Evolutionary conservation across 108 stramenopile genomes (phyloP), one percentile per base, ranked within the genome.

Genomic region (Pelagomonas calceolata): DNA sequence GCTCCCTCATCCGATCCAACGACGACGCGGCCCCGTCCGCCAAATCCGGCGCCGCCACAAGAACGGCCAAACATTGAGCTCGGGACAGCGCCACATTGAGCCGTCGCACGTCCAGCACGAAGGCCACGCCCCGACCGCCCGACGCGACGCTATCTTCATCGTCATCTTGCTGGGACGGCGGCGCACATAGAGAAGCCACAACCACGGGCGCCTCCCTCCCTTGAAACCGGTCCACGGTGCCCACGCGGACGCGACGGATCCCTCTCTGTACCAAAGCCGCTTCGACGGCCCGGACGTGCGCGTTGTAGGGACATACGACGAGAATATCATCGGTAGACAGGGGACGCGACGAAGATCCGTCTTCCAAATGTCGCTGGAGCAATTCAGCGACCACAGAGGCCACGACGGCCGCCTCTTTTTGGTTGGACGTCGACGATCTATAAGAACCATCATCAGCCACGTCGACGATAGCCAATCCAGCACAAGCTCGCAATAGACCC

Each of bases 151-250:
- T 82, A n/a, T 71, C 66, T 1, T 0, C 66, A 15, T 66, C 32
- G 32, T 66, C 5, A 1, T 66, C 66, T 31, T 70, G 5, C 4
- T 78, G 35, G 51, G 3, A 4, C 21, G 21, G 1, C 21, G 51
- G 21, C 21, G 29, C 51, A 26, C 30, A 95, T 93, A 35, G 86
- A 35, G 92, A 93, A 71, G 95, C 88, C 35, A 98, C 92, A 30
- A 98, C 89, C 67, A 97, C 90, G 46, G 92, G 89, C 16, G 87
- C 88, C 77, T 97, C 96, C 34, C 91, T 77, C 0, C 96, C 96
- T 74, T 98, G 96, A 78, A 92, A 94, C 4, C 89, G 88, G 80
- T 98, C 96, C 34, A 98, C 96, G 10, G 94, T 94, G 72, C 88
- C 90, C 5, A 94, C 76, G 66, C 94, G 91, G 1, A 95, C 88